These are phyloP conservation scores for Phallus indusiatus DNA, from an alignment of 768 basidiomycete species.

Conservation along the genomic window DNA sequence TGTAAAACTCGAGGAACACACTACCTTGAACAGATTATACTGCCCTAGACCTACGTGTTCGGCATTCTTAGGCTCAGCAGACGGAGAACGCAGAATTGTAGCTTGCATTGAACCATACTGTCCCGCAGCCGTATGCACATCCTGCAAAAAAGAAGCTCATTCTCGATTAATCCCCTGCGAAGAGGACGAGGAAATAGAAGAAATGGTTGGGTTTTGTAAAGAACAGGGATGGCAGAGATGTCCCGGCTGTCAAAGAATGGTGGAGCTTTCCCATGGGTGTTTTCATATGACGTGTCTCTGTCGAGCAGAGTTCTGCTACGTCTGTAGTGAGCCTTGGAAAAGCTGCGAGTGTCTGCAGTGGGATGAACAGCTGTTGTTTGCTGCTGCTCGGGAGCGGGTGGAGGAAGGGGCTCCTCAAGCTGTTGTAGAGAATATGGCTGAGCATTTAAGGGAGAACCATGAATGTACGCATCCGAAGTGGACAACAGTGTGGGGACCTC, in stretches of 20 bases:
- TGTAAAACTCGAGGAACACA: slow-evolving; percentile 38
- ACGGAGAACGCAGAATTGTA: not conserved
- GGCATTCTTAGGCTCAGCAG: slow-evolving; percentile 36
- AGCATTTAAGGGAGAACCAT: slow-evolving; percentile 40
- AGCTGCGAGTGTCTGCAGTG: slow-evolving; percentile 52
- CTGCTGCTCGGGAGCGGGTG: slow-evolving; percentile 37
- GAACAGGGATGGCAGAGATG: slow-evolving; percentile 52
- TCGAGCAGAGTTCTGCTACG: slow-evolving; percentile 49
- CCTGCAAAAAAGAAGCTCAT: slow-evolving; percentile 4
- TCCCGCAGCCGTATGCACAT: not conserved
- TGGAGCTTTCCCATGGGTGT: slow-evolving; percentile 50
- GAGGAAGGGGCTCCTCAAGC: slow-evolving; percentile 19
- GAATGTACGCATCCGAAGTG: slow-evolving; percentile 40
- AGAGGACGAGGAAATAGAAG: slow-evolving; percentile 29
- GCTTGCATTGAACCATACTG: not conserved
- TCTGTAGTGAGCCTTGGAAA: slow-evolving; percentile 56
- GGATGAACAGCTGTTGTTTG: slow-evolving; percentile 41
- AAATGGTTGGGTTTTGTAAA: slow-evolving; percentile 36
- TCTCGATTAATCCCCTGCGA: not conserved
- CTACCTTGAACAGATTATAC: slow-evolving; percentile 39
- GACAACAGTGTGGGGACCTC: slow-evolving; percentile 34
- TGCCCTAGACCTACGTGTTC: slow-evolving; percentile 42
- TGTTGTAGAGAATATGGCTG: slow-evolving; percentile 20
- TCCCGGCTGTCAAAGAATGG: slow-evolving; percentile 44
- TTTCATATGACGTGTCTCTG: slow-evolving; percentile 56